Base-by-base conservation (phyloP, 192 early-diverging fungal genomes). In the Coemansia sp. region DNA sequence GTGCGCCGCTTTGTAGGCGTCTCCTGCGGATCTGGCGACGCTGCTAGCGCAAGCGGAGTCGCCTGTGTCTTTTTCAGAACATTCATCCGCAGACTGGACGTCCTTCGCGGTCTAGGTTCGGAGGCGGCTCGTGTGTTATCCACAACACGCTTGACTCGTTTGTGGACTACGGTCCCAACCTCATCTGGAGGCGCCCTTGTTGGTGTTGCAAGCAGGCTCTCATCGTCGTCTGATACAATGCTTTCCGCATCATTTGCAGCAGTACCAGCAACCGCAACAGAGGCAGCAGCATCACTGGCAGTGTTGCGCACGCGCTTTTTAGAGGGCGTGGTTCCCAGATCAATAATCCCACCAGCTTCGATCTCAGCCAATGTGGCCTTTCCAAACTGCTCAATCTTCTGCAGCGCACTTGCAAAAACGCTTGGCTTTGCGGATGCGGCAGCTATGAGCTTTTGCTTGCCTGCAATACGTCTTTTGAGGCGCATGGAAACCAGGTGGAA, bases 401-500 rank as follows among this genome's bases (percentile, higher is more conserved):
- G 13, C 19, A 77, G 46, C 1, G 74, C 80, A 37, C 41, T 71
- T 15, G 36, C 63, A 41, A 71, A 77, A 12, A 74, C 67, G 2
- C 49, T 41, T n/a, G 63, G 63, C 41, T 71, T 76, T 0, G 70
- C 62, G 4, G 46, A 48, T 2, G 80, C 71, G 9, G 68, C 43
- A 0, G 57, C 60, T 4, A 82, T 49, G 21, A 82, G 56, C 21
- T 73, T 66, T 19, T 74, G 37, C 39, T 74, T 76, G 39, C 63
- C 54, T 3, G 60, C 71, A 16, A 73, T 68, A 52, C 80, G 80
- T 42, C 73, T 76, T 63, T 82, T 82, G 54, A 74, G 63, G 32
- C 69, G 74, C 61, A 65, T 77, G 68, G 71, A 77, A 12, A 68
- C 80, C 4, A 82, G 55, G 6, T 62, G 62, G 58, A 77, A 82